Base-by-base conservation (phyloP, 164 flowering plant genomes). In the Kingdonia uniflora region DNA sequence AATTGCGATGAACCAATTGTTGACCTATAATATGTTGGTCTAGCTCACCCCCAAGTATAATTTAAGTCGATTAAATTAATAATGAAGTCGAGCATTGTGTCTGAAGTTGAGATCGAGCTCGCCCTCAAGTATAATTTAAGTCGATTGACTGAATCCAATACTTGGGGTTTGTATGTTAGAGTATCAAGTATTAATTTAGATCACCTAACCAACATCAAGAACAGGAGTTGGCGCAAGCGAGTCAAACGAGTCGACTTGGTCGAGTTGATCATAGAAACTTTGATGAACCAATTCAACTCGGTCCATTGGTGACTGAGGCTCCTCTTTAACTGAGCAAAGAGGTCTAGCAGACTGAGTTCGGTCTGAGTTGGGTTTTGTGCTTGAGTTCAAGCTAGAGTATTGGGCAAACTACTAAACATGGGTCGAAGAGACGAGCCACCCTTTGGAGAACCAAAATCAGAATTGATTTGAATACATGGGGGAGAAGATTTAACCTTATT, bases 201-300 rank as follows among this genome's bases (percentile, higher is more conserved):
- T n/a, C n/a, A 84, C 79, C 95, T 92, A 89, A 2, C 72, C 86
- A 10, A 89, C 71, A 65, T n/a, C n/a, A n/a, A n/a, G n/a, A n/a
- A n/a, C n/a, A n/a, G n/a, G n/a, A n/a, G n/a, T n/a, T n/a, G n/a
- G 84, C 90, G 57, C 35, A 15, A 22, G 25, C 14, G 73, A 58
- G 15, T 63, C 81, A 1, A 41, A 59, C n/a, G 72, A 65, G 4
- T 67, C 80, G 0, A 21, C 55, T 2, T 84, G 76, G 65, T 85
- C 71, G 14, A 86, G 73, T 41, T 73, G 83, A 2, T 82, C 85
- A 19, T 68, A 83, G 0, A 81, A 75, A 51, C 58, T 71, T 0
- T 85, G 79, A 15, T 91, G 69, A 14, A 86, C 33, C 4, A 87
- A 87, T 49, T 84, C 92, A n/a, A n/a, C n/a, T n/a, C n/a, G n/a